Percentiles rank a stretch among this genome's conserved stretches.
These are phyloP conservation scores for Zancudomyces culisetae DNA, from an alignment of 371 early-diverging fungal genomes.

Conservation along the genomic window DNA sequence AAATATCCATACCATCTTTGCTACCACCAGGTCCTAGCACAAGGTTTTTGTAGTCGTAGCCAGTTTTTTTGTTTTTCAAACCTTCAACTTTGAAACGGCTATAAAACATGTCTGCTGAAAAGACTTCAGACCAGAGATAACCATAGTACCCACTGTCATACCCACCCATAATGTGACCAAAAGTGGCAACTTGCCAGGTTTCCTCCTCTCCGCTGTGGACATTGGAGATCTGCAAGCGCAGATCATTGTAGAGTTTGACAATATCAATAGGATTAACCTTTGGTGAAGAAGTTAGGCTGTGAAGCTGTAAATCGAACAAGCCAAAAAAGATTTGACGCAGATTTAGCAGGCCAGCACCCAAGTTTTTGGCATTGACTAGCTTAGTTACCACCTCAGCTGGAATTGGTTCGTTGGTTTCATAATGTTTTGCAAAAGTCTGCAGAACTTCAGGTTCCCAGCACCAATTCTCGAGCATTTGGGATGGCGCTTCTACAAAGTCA, in stretches of 20 bases:
- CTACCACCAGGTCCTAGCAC: conserved; percentile 54
- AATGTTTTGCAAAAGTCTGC: conserved; percentile 46
- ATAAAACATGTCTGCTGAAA: conserved; percentile 67
- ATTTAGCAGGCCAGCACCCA: conserved; percentile 46
- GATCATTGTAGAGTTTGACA: conserved; percentile 32
- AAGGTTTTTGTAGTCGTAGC: conserved; percentile 36
- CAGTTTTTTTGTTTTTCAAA: conserved; percentile 25
- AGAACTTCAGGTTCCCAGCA: conserved; percentile 58
- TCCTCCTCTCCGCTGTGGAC: conserved; percentile 19
- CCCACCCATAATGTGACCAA: conserved; percentile 67
- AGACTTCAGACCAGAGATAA: conserved; percentile 65
- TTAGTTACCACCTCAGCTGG: conserved; percentile 48
- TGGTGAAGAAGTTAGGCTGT: no score
- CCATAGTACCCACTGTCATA: conserved; percentile 61
- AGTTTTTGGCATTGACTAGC: conserved; percentile 51
- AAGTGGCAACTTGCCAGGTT: conserved; percentile 21
- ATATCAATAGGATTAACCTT: conserved; percentile 28
- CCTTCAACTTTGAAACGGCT: conserved; percentile 47
- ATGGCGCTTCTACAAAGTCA: conserved; percentile 86
- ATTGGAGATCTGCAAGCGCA: conserved; percentile 42
- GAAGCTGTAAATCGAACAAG: conserved; percentile 51
- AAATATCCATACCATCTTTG: conserved; percentile 47
- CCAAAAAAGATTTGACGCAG: conserved; percentile 63
- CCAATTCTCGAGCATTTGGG: conserved; percentile 75
- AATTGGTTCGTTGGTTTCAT: conserved; percentile 41